Conservation (phyloP, 169 alveolate species). For the Sarcocystis neurona region DNA sequence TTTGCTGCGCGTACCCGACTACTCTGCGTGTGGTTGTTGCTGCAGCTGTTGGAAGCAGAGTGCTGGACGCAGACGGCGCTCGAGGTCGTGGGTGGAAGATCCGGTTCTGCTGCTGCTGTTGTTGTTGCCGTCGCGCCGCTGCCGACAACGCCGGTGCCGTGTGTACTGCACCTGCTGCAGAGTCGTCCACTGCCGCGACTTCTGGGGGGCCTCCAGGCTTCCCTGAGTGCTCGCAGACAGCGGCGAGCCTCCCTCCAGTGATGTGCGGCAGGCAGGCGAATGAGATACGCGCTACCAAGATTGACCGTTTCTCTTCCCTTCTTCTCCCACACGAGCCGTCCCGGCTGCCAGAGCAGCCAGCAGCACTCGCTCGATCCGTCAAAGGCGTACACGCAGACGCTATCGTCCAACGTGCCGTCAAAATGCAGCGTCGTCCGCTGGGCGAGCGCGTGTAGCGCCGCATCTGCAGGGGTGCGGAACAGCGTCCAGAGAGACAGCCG, state of each 20-base stretch:
- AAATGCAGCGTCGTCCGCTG: constrained; percentile 41
- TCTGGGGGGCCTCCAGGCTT: background rate
- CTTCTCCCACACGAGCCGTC: constrained; percentile 43
- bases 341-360: constrained; percentile 65
- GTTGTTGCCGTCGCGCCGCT: too few relatives aligned
- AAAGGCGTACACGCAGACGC: constrained; percentile 36
- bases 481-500: too few relatives aligned
- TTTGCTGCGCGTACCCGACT: too few relatives aligned
- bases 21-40: too few relatives aligned
- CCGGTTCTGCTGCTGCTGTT: too few relatives aligned
- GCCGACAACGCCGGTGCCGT: too few relatives aligned
- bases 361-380: constrained; percentile 23
- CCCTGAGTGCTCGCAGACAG: constrained; percentile 3
- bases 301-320: constrained; percentile 53
- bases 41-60: too few relatives aligned
- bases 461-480: background rate
- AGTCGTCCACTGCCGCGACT: background rate
- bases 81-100: too few relatives aligned
- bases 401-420: constrained; percentile 2
- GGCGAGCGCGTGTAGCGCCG: constrained; percentile 13
- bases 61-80: too few relatives aligned
- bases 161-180: background rate
- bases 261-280: constrained; percentile 14
- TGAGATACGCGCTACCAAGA: constrained; percentile 47
- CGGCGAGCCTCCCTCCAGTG: constrained; percentile 28